These are phyloP conservation scores for Exophiala spinifera DNA, from an alignment of 2,329 filamentous ascomycete genomes.

Conservation along the genomic window DNA sequence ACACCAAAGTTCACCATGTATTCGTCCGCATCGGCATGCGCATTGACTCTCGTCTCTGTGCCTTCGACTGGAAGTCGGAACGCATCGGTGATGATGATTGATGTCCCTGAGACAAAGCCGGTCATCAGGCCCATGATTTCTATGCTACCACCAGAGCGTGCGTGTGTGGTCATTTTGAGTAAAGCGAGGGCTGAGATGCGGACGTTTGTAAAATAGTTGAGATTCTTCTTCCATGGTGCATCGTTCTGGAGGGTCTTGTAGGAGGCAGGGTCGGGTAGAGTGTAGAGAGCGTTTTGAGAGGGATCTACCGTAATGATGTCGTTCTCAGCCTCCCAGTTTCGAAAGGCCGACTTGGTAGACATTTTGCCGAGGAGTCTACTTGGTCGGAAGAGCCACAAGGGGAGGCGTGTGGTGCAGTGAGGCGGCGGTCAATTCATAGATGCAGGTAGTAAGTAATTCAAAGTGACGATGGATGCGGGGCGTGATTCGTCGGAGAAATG, in stretches of 20 bases:
- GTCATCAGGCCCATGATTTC: constrained; percentile 99
- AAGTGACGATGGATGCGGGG: constrained; percentile 1
- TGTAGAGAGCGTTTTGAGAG: constrained; percentile 85
- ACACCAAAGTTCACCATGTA: constrained; percentile 88
- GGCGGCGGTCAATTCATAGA: background rate
- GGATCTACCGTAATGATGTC: constrained; percentile 79
- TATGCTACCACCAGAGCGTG: constrained; percentile 84
- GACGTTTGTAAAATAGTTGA: constrained; percentile 86
- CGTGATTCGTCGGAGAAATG: background rate
- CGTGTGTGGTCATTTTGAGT: constrained; percentile 99
- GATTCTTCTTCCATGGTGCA: constrained; percentile 71
- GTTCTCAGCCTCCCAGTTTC: constrained; percentile 71
- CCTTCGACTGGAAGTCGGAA: constrained; percentile 93
- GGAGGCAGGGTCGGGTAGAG: constrained; percentile 63
- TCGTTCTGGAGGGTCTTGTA: constrained; percentile 64
- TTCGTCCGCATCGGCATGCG: constrained; percentile 92
- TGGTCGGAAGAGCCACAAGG: background rate
- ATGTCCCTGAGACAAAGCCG: constrained; percentile 77
- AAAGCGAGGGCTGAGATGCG: constrained; percentile 91
- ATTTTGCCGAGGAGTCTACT: constrained; percentile 7
- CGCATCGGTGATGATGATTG: constrained; percentile 89
- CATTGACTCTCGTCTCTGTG: constrained; percentile 97
- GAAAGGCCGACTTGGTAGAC: constrained; percentile 35
- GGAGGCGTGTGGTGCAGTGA: no score
- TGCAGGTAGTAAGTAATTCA: no score